Conservation (phyloP, 1,139 yeast species). For the Blastobotrys malaysiensis region DNA sequence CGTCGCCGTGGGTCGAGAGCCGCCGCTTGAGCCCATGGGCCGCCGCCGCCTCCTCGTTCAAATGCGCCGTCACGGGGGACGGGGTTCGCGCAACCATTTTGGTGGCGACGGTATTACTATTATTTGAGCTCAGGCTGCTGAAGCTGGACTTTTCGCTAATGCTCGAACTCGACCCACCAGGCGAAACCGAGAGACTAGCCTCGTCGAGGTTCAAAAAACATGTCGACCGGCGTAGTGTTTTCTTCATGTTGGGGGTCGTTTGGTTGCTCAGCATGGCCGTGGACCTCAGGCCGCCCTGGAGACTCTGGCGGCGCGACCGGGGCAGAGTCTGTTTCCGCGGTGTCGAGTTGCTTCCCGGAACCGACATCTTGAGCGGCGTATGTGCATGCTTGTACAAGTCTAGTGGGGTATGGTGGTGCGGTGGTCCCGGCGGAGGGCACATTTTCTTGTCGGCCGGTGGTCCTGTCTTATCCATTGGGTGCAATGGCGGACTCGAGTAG, state of each 20-base stretch:
- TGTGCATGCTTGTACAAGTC: neutral
- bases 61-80: neutral
- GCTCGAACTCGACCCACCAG: slow-evolving; percentile 2
- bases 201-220: slow-evolving; percentile 38
- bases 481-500: neutral
- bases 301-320: slow-evolving; percentile 4
- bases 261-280: neutral
- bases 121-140: neutral
- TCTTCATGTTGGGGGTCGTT: slow-evolving; percentile 1
- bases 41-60: neutral
- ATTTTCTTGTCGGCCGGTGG: neutral
- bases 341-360: neutral
- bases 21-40: neutral
- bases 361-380: neutral
- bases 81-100: neutral
- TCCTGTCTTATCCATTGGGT: neutral
- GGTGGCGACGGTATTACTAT: neutral
- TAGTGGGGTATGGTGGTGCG: neutral
- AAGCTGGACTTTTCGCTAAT: neutral
- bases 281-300: neutral
- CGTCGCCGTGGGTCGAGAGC: neutral
- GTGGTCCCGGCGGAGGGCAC: neutral
- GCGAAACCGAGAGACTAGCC: slow-evolving; percentile 25
- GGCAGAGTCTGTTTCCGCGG: slow-evolving; percentile 3
- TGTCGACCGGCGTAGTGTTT: slow-evolving; percentile 35